Conservation (phyloP, 176 grass and related monocot genomes). For the Avena atlantica region DNA sequence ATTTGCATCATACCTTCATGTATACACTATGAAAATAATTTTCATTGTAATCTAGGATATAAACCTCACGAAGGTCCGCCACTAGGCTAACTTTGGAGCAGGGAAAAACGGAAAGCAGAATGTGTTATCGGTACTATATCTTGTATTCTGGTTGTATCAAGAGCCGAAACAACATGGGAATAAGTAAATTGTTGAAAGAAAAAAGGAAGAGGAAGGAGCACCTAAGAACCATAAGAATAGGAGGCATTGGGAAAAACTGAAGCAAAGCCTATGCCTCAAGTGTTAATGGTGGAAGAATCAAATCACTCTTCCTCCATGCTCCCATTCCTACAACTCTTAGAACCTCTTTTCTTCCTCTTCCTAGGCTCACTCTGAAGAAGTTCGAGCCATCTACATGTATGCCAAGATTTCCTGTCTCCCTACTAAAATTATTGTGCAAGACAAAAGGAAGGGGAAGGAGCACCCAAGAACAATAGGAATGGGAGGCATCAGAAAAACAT, state of each 20-base stretch:
- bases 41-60: too few relatives aligned
- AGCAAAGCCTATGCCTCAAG: neutral
- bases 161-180: neutral
- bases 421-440: neutral
- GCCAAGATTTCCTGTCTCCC: neutral
- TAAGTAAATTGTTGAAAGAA: neutral
- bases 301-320: neutral
- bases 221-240: slow-evolving; percentile 31
- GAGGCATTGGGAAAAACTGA: slow-evolving; percentile 14
- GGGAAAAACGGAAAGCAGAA: neutral
- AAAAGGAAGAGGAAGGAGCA: slow-evolving; percentile 33
- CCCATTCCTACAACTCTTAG: neutral
- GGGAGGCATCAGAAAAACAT: slow-evolving; percentile 8
- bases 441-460: neutral
- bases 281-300: neutral
- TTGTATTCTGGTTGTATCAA: neutral
- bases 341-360: neutral
- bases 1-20: too few relatives aligned
- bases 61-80: neutral
- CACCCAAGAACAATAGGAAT: slow-evolving; percentile 15
- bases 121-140: neutral
- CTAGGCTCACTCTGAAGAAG: neutral
- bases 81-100: neutral
- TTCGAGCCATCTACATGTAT: neutral
- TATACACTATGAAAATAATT: too few relatives aligned